Evolutionary conservation across 2,329 filamentous ascomycete genomes (phyloP).

Genomic region (Botrytis elliptica): DNA sequence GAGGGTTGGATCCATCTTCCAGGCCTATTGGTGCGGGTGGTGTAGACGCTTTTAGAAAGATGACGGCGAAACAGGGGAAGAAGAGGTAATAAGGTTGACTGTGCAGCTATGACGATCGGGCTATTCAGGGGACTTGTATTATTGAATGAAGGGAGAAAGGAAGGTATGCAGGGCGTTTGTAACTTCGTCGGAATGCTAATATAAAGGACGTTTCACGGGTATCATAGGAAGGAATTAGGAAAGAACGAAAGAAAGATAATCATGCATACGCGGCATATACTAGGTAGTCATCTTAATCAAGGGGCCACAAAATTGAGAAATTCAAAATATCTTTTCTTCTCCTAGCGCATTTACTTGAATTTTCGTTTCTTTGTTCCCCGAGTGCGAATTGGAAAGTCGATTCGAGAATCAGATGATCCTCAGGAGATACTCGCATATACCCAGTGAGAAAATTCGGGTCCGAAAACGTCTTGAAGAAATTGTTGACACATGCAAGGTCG

Average conservation of each 20-base stretch:
- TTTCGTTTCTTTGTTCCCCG: neutral
- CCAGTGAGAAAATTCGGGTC: neutral
- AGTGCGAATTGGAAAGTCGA: slow-evolving; percentile 1
- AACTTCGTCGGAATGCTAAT: slow-evolving; percentile 11
- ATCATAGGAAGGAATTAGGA: slow-evolving; percentile 11
- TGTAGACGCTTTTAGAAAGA: slow-evolving; percentile 63
- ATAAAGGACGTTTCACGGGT: slow-evolving; percentile 2
- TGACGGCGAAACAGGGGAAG: slow-evolving; percentile 61
- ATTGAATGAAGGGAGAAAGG: slow-evolving; percentile 6
- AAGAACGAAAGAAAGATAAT: slow-evolving; percentile 10
- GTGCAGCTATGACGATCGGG: neutral
- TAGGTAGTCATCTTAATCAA: neutral
- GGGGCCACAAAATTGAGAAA: neutral
- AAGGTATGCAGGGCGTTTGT: slow-evolving; percentile 10
- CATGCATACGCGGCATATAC: neutral
- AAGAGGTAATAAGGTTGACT: slow-evolving; percentile 9
- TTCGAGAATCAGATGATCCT: slow-evolving; percentile 11
- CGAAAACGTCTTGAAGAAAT: neutral
- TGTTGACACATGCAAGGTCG: neutral
- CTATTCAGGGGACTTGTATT: slow-evolving; percentile 1
- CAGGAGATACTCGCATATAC: slow-evolving; percentile 7
- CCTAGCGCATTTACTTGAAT: neutral
- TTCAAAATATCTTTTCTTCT: neutral
- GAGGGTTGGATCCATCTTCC: slow-evolving; percentile 48
- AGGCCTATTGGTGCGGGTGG: slow-evolving; percentile 62